Base-by-base conservation (phyloP, 2,329 filamentous ascomycete genomes). In the Teratosphaeria gauchensis region DNA sequence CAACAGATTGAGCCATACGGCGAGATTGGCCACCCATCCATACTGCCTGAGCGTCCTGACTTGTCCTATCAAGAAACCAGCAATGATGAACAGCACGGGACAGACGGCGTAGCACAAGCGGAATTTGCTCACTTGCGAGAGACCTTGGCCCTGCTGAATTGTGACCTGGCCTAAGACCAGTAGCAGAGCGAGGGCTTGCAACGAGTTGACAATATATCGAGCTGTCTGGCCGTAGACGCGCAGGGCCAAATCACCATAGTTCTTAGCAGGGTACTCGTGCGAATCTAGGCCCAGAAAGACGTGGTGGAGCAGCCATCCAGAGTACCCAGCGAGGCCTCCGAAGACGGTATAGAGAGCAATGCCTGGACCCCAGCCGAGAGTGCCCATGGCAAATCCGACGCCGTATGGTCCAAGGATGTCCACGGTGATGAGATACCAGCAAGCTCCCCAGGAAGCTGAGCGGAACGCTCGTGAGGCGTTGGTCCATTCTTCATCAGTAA, bases 1-100 rank as follows among this genome's bases (percentile, higher is more conserved):
- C 31, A 80, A 63, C 32, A 84, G 62, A 60, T 82, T 84, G 54
- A 84, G 64, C 77, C 79, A 84, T 3, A 84, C 77, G 1, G 80
- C 77, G 16, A 78, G 64, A 62, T 82, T 84, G 12, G 82, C 81
- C 1, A 84, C 66, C 77, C 80, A 82, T 4, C 80, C 79, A 58
- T 81, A 81, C 12, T 74, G 70, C 64, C 79, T 76, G 48, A 84
- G 72, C 0, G 81, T 83, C 11, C 82, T 76, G 54, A 85, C 78
- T 63, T 84, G 82, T 3, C 79, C 79, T 2, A 83, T 61, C n/a
- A 81, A 51, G 61, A 83, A 80, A 16, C 82, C 82, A 2, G 74
- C 75, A 16, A 77, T 65, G 21, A 66, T 58, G 46, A 66, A 64
- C 35, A 85, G 75, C 52, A 82, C 76, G 48, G 83, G 73, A 42